A percentile compares a stretch with the other conserved stretches of the same genome.
These are phyloP conservation scores for Yamadazyma takamatsuzukensis DNA, from an alignment of 805 yeast species.

Conservation along the genomic window DNA sequence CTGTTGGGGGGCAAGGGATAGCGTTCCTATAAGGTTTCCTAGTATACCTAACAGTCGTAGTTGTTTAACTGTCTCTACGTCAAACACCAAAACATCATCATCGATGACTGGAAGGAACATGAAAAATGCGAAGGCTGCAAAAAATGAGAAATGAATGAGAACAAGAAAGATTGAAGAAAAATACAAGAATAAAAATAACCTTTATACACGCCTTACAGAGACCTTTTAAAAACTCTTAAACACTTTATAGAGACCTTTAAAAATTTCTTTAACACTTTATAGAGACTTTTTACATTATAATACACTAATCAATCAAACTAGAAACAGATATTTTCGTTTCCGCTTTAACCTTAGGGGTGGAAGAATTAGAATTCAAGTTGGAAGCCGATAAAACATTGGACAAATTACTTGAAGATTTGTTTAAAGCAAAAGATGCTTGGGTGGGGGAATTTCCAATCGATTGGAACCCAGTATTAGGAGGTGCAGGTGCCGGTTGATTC, in stretches of 20 bases:
- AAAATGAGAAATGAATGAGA: too few relatives aligned
- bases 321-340: constrained; percentile 31
- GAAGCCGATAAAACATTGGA: constrained; percentile 10
- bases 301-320: constrained; percentile 26
- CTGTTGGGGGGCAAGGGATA: constrained; percentile 91
- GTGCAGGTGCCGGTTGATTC: constrained; percentile 2
- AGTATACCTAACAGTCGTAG: constrained; percentile 63
- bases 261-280: background rate
- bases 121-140: constrained; percentile 1
- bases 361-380: constrained; percentile 1
- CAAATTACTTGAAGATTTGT: constrained; percentile 8
- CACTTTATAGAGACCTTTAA: too few relatives aligned
- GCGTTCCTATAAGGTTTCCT: constrained; percentile 79
- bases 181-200: too few relatives aligned
- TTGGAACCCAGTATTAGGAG: constrained; percentile 1
- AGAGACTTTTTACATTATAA: background rate
- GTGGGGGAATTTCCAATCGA: constrained; percentile 8
- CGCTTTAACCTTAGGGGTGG: constrained; percentile 1
- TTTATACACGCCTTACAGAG: too few relatives aligned
- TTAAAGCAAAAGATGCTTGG: constrained; percentile 7
- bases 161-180: too few relatives aligned
- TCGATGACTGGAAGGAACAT: constrained; percentile 9
- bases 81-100: constrained; percentile 52
- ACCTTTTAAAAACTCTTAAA: background rate
- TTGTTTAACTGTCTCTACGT: constrained; percentile 46